These are phyloP conservation scores for Colletotrichum filicis DNA, from an alignment of 2,329 filamentous ascomycete genomes.

Conservation along the genomic window DNA sequence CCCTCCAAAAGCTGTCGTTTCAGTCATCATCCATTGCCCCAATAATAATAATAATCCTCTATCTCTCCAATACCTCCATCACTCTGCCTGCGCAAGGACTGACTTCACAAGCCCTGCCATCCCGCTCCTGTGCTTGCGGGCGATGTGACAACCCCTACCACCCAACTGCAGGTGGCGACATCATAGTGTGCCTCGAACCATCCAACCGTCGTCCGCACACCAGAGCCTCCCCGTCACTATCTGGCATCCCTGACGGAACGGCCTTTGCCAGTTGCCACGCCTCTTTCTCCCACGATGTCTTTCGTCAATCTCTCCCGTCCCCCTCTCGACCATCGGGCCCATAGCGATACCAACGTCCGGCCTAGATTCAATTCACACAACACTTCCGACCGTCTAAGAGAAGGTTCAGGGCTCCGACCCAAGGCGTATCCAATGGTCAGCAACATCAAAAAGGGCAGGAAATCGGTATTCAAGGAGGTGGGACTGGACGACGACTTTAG, in stretches of 20 bases:
- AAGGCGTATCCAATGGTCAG: constrained; percentile 53
- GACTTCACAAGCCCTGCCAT: constrained; percentile 19
- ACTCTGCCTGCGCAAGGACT: constrained; percentile 4
- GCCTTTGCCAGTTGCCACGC: neutral
- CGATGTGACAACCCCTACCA: constrained; percentile 28
- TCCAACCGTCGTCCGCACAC: constrained; percentile 16
- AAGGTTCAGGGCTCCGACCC: constrained; percentile 52
- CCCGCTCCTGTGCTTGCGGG: constrained; percentile 20
- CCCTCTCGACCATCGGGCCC: constrained; percentile 24
- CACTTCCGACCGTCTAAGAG: constrained; percentile 63
- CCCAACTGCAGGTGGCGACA: constrained; percentile 35
- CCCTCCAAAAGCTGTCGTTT: constrained; percentile 2
- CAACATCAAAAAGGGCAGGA: constrained; percentile 61
- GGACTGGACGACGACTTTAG: constrained; percentile 53
- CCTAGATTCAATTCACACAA: constrained; percentile 62
- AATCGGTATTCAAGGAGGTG: constrained; percentile 63
- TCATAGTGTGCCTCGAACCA: constrained; percentile 26
- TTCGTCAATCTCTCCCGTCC: constrained; percentile 32
- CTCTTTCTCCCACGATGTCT: constrained; percentile 23
- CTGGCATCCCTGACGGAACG: neutral
- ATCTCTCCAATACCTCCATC: neutral
- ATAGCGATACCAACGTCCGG: constrained; percentile 43
- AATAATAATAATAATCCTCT: neutral
- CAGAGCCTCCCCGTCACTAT: constrained; percentile 16
- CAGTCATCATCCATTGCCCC: neutral